Conservation (phyloP, 441 rosid genomes). For the Erodium moschatum region DNA sequence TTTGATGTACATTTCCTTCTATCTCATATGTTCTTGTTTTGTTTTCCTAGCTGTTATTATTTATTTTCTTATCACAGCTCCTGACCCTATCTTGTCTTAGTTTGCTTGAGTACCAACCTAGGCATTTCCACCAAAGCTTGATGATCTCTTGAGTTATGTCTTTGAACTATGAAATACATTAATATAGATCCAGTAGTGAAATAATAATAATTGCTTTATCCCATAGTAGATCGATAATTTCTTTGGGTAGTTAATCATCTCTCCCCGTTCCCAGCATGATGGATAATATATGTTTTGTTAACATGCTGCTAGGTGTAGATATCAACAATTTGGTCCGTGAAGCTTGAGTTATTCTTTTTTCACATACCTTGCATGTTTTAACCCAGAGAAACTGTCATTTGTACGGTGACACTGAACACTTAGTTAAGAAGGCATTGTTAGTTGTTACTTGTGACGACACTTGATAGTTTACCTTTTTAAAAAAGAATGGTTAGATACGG, state of each 20-base stretch:
- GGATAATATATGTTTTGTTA: not conserved
- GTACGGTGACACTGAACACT: not conserved
- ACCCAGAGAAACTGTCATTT: not conserved
- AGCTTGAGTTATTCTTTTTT: not conserved
- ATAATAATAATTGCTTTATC: not conserved
- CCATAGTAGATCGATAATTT: not conserved
- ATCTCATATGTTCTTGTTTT: not conserved
- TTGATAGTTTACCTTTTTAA: not conserved
- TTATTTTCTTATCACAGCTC: not conserved
- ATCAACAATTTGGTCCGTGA: not conserved
- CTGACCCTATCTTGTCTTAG: conserved; percentile 9
- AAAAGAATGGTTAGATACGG: not conserved
- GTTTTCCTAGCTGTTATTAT: not conserved
- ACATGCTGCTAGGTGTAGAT: not conserved
- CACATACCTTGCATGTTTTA: not conserved
- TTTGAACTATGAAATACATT: not conserved
- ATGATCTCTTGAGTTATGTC: not conserved
- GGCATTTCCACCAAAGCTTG: conserved; percentile 11
- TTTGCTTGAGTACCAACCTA: conserved; percentile 5
- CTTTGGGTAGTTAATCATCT: too few relatives aligned
- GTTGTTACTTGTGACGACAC: not conserved
- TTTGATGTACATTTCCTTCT: conserved; percentile 16
- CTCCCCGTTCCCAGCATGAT: not conserved
- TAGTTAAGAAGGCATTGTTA: not conserved
- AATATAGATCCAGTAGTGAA: not conserved